Evolutionary conservation across 202 grass and related monocot species (phyloP).

Genomic region (Bolboschoenoplectus hybrid): DNA sequence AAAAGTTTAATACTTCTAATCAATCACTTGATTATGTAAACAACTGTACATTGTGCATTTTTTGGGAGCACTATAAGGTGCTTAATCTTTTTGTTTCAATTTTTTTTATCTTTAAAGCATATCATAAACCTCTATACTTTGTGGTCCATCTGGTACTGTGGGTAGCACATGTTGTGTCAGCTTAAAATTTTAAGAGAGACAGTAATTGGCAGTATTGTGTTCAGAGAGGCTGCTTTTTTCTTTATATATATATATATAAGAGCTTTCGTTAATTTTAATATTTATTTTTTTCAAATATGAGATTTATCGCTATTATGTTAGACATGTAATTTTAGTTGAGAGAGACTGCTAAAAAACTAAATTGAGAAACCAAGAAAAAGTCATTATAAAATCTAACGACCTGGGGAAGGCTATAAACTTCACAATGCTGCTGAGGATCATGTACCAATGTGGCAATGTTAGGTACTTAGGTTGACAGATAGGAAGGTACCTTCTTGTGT

Average conservation of each 20-base stretch:
- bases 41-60: not conserved
- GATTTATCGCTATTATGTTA: no score
- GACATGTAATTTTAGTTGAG: not conserved
- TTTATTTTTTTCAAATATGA: no score
- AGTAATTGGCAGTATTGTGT: not conserved
- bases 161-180: not conserved
- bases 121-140: not conserved
- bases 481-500: no score
- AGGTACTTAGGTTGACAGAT: no score
- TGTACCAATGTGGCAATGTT: no score
- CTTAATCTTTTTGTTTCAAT: not conserved
- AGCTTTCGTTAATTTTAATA: no score
- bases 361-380: not conserved
- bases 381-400: not conserved
- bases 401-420: no score
- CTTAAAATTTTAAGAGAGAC: not conserved
- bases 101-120: not conserved
- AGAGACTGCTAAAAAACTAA: not conserved
- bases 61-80: not conserved
- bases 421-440: no score
- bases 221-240: no score
- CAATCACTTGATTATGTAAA: constrained; percentile 6
- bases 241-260: no score
- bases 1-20: constrained; percentile 6
- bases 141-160: not conserved